Percentiles rank a stretch among this genome's conserved stretches.
phyloP scores from a whole-genome alignment of 768 basidiomycete genomes.

The Mycena rebaudengoi region DNA sequence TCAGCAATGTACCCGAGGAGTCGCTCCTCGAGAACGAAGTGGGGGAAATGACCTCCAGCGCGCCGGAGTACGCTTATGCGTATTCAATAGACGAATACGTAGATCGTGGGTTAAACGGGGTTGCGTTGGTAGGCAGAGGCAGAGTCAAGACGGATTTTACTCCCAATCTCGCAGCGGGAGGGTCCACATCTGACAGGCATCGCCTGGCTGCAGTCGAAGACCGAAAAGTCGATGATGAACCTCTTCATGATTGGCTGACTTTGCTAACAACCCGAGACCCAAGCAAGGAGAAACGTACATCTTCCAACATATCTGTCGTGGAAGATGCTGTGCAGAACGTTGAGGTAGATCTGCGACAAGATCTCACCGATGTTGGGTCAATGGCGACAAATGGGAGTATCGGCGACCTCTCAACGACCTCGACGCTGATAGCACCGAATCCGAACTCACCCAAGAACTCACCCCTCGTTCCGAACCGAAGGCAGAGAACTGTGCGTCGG shows the following conservation, averaged over 20 bases:
- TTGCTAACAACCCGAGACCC: neutral
- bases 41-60: slow-evolving; percentile 12
- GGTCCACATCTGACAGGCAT: neutral
- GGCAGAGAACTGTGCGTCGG: slow-evolving; percentile 17
- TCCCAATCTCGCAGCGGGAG: neutral
- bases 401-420: neutral
- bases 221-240: neutral
- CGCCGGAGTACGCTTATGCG: slow-evolving; percentile 10
- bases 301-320: slow-evolving; percentile 24
- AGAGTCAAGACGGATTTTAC: slow-evolving; percentile 10
- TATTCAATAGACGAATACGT: slow-evolving; percentile 15
- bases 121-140: neutral
- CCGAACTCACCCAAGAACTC: no score
- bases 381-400: neutral
- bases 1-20: neutral
- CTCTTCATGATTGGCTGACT: slow-evolving; percentile 18
- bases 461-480: slow-evolving; percentile 21
- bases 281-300: slow-evolving; percentile 7
- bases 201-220: neutral
- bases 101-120: neutral
- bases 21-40: neutral
- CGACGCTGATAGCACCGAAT: neutral
- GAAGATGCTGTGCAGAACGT: neutral
- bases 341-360: neutral
- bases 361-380: neutral